Conservation (phyloP, 176 grass and related monocot genomes). For the Stipa capillata region DNA sequence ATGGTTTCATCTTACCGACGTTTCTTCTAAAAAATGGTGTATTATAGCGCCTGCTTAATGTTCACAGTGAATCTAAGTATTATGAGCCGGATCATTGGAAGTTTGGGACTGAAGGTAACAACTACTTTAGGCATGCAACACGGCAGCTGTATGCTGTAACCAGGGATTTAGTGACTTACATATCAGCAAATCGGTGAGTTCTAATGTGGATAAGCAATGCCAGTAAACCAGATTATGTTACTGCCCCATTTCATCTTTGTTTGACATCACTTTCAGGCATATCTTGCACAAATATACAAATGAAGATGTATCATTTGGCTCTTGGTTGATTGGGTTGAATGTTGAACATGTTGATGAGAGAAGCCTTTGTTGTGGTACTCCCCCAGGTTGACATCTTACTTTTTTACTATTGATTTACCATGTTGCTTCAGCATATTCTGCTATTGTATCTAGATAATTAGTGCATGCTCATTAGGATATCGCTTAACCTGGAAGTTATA, state of each 20-base stretch:
- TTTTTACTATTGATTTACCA: background rate
- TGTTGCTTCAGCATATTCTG: background rate
- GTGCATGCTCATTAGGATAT: slow-evolving; percentile 1
- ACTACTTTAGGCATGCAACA: slow-evolving; percentile 79
- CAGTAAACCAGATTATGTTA: background rate
- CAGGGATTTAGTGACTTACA: slow-evolving; percentile 64
- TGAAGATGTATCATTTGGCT: slow-evolving; percentile 80
- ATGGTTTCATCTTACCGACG: background rate
- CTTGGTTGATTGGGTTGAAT: slow-evolving; percentile 85
- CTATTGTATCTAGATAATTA: background rate
- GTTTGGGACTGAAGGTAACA: slow-evolving; percentile 67
- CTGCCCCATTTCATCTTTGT: background rate
- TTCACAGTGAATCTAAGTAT: slow-evolving; percentile 54
- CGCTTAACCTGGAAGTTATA: slow-evolving; percentile 15
- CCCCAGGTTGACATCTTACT: slow-evolving; percentile 43
- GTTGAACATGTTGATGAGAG: slow-evolving; percentile 85
- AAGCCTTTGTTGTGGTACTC: slow-evolving; percentile 77
- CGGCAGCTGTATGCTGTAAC: slow-evolving; percentile 69
- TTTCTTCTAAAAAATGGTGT: background rate
- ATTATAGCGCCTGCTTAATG: slow-evolving; percentile 10
- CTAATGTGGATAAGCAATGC: background rate
- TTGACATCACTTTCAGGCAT: slow-evolving; percentile 38
- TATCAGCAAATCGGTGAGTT: slow-evolving; percentile 65
- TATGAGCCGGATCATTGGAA: slow-evolving; percentile 79
- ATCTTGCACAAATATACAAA: slow-evolving; percentile 86